Evolutionary conservation across 805 yeast genomes (phyloP).

Genomic region (Hanseniaspora clermontiae): DNA sequence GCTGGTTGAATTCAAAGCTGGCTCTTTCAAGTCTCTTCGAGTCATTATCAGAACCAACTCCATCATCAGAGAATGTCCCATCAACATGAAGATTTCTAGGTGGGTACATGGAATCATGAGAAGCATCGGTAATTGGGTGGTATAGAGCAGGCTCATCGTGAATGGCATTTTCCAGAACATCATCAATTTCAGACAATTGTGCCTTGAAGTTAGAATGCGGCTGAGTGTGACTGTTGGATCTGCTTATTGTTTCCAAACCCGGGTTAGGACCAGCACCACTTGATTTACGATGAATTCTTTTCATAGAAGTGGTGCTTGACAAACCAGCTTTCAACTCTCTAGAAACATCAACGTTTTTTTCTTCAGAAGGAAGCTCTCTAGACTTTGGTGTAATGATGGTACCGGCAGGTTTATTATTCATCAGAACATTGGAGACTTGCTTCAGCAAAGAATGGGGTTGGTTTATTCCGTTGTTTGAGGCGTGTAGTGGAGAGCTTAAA

Average conservation of each 20-base stretch:
- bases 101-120: constrained; percentile 15
- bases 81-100: constrained; percentile 12
- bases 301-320: constrained; percentile 26
- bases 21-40: constrained; percentile 24
- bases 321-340: constrained; percentile 19
- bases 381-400: constrained; percentile 29
- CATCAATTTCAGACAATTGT: constrained; percentile 1
- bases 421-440: constrained; percentile 9
- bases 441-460: constrained; percentile 3
- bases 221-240: neutral
- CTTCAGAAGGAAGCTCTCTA: constrained; percentile 24
- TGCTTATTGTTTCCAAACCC: neutral
- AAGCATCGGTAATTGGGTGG: neutral
- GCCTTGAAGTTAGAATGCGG: neutral
- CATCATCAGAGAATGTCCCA: constrained; percentile 15
- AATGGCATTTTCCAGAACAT: neutral
- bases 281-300: constrained; percentile 21
- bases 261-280: constrained; percentile 13
- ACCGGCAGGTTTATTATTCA: neutral
- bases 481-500: neutral
- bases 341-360: constrained; percentile 23
- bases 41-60: constrained; percentile 18
- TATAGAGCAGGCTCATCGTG: neutral
- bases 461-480: neutral
- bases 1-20: constrained; percentile 2